Evolutionary conservation across 2,329 filamentous ascomycete species (phyloP).

Genomic region (Penicillium digitatum): DNA sequence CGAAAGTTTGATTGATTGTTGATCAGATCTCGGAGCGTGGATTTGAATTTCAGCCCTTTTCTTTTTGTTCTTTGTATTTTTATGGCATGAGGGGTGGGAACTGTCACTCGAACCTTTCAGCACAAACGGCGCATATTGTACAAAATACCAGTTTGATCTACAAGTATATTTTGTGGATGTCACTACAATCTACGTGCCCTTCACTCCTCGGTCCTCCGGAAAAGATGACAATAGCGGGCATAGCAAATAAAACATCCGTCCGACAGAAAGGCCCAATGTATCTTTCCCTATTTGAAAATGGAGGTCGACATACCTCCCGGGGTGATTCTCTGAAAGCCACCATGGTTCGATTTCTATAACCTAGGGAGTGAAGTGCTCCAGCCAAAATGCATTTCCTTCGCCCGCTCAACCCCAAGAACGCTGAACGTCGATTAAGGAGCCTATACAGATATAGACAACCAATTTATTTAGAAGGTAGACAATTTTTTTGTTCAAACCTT

Average conservation of each 20-base stretch:
- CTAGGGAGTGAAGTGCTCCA: neutral
- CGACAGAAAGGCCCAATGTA: neutral
- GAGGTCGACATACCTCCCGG: neutral
- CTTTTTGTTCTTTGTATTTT: slow-evolving; percentile 27
- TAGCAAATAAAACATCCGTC: neutral
- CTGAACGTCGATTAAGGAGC: neutral
- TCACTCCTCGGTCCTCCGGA: neutral
- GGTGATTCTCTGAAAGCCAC: neutral
- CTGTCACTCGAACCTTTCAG: slow-evolving; percentile 22
- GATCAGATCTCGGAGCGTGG: slow-evolving; percentile 10
- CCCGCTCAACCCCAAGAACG: neutral
- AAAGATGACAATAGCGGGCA: neutral
- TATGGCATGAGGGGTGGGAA: slow-evolving; percentile 24
- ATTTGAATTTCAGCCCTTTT: slow-evolving; percentile 14
- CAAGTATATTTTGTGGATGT: neutral
- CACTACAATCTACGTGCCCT: neutral
- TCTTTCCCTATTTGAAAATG: neutral
- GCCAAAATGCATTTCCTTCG: neutral
- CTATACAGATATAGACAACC: neutral
- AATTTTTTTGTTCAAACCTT: neutral
- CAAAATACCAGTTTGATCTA: slow-evolving; percentile 21
- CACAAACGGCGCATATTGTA: slow-evolving; percentile 35
- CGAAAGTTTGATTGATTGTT: slow-evolving; percentile 2
- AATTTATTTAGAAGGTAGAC: neutral
- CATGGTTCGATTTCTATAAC: neutral